These are phyloP conservation scores for Solanum hybrid DNA, from an alignment of 305 asterid species.

Conservation along the genomic window DNA sequence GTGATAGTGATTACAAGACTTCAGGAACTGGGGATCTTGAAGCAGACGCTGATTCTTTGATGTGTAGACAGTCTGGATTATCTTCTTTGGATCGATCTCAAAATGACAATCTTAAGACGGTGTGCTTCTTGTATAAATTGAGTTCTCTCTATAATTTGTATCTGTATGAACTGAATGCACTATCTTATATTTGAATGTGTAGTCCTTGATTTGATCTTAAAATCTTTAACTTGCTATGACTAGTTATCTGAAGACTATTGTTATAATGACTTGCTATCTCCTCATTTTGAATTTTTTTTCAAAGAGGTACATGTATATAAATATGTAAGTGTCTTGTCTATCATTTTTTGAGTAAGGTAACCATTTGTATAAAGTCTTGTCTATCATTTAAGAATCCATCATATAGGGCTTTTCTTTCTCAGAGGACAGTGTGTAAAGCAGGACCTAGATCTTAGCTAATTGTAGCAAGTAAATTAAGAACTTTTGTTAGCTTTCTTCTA, in stretches of 20 bases:
- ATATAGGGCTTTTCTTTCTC: not conserved
- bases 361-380: not conserved
- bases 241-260: not conserved
- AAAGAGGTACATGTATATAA: not conserved
- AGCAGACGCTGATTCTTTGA: conserved; percentile 95
- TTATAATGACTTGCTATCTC: not conserved
- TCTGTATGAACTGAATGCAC: not conserved
- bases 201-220: not conserved
- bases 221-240: not conserved
- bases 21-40: conserved; percentile 87
- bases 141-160: not conserved
- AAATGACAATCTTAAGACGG: conserved; percentile 59
- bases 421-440: not conserved
- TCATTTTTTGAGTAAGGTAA: not conserved
- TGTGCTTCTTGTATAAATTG: conserved; percentile 9
- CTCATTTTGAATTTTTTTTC: not conserved
- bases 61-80: conserved; percentile 80
- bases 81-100: conserved; percentile 64
- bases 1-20: conserved; percentile 72
- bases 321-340: not conserved
- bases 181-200: not conserved
- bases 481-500: not conserved
- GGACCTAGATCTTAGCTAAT: not conserved
- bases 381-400: not conserved
- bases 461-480: not conserved